Base-by-base conservation (phyloP, 257 asterid species). In the Schizonepeta tenuifolia region DNA sequence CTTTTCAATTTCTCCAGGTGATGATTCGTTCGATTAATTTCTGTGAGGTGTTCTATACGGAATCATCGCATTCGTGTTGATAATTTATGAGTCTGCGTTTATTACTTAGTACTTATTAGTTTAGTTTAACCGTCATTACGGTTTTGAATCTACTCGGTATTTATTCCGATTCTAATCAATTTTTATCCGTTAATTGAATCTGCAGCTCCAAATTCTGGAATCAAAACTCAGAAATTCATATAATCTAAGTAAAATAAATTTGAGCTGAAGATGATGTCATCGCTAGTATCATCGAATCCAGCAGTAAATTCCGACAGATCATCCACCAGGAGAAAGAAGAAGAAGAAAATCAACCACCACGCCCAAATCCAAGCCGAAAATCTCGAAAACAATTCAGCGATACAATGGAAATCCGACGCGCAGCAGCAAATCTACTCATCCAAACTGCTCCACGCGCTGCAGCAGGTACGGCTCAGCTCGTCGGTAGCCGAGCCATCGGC, bases 381-480 rank as follows among this genome's bases (percentile, higher is more conserved):
- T 56, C 70, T 59, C 66, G 61, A 53, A 18, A 65, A 33, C 31
- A 74, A 57, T 24, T 20, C 83, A 2, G 31, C 78, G 21, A 65
- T 78, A 21, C 79, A 77, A 59, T 92, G 99, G 99, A 87, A 85
- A 58, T 90, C 98, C 20, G 95, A 92, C 21, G 73, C 88, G 21
- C 97, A 87, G 75, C 93, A 88, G 60, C 94, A 88, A 74, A 88
- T 83, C 24, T 95, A 95, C 86, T 90, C 97, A 1, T 88, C 98
- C 0, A 90, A 87, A 75, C 88, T 95, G 22, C 96, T 89, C 65
- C 95, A 80, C 43, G 98, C 97, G 57, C 91, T 94, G 74, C 93
- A 88, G 21, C 91, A 84, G 31, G 86, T 87, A 71, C 83, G 92
- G 40, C 74, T 70, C 69, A 61, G 65, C 67, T n/a, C 84, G 0